Conservation (phyloP, 1,284 basidiomycete species). For the Apiotrichum mycotoxinovorans region DNA sequence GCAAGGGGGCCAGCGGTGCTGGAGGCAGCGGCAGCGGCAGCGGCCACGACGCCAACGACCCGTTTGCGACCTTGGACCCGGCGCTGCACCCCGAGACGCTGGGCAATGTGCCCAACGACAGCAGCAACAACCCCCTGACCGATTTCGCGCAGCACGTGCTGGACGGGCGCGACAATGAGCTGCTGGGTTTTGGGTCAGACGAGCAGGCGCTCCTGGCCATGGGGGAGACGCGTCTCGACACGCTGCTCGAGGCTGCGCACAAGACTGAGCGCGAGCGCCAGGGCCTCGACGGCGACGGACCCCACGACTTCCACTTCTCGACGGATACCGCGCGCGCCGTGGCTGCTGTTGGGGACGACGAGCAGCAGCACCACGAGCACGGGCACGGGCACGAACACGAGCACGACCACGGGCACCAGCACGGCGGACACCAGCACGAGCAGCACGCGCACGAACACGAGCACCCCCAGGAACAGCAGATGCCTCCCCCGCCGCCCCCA, state of each 20-base stretch:
- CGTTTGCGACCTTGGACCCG: slow-evolving; percentile 25
- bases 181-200: slow-evolving; percentile 16
- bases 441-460: slow-evolving; percentile 2
- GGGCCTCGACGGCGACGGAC: neutral
- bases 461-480: neutral
- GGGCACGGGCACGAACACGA: slow-evolving; percentile 4
- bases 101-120: slow-evolving; percentile 10
- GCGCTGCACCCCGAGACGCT: slow-evolving; percentile 20
- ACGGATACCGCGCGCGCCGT: neutral
- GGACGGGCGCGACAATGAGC: slow-evolving; percentile 9
- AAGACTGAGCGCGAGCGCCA: slow-evolving; percentile 7
- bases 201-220: slow-evolving; percentile 14
- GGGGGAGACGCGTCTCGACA: slow-evolving; percentile 19
- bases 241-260: slow-evolving; percentile 19
- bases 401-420: slow-evolving; percentile 1
- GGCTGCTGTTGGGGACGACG: neutral
- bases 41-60: neutral
- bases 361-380: neutral
- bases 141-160: slow-evolving; percentile 31
- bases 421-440: neutral
- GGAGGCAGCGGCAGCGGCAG: neutral
- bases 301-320: slow-evolving; percentile 2
- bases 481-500: neutral
- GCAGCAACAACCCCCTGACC: slow-evolving; percentile 20
- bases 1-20: no score